Conservation (phyloP, 208 protist genomes). For the Tetramitus jugosus region DNA sequence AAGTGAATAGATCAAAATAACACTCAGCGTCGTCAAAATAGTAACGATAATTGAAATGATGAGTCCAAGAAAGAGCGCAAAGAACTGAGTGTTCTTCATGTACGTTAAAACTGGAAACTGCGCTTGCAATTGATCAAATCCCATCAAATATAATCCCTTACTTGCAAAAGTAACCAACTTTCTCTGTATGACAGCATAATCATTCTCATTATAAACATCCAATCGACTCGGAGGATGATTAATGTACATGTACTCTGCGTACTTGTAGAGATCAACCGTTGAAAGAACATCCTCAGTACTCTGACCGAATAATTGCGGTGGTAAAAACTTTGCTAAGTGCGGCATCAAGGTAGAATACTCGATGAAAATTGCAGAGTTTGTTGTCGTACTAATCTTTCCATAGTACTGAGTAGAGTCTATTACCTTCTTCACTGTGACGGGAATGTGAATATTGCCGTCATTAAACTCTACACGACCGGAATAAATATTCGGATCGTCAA, state of each 20-base stretch:
- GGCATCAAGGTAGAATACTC: neutral
- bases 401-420: neutral
- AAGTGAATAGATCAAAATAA: constrained; percentile 82
- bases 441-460: neutral
- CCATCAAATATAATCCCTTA: neutral
- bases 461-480: too few relatives aligned
- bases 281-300: neutral
- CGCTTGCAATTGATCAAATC: neutral
- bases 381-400: neutral
- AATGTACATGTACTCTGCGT: neutral
- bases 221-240: neutral
- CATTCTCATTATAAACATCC: neutral
- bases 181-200: neutral
- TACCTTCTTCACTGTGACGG: neutral
- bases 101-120: constrained; percentile 43
- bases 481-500: too few relatives aligned
- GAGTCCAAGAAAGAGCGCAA: constrained; percentile 73
- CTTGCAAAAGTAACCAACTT: neutral
- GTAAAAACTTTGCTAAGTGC: neutral
- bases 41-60: constrained; percentile 72
- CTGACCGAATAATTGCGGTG: neutral
- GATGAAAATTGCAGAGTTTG: neutral
- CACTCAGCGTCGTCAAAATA: constrained; percentile 60
- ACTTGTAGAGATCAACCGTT: neutral
- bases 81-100: constrained; percentile 54